Conservation (phyloP, 1,139 yeast species). For the Suhomyces yuchorum region DNA sequence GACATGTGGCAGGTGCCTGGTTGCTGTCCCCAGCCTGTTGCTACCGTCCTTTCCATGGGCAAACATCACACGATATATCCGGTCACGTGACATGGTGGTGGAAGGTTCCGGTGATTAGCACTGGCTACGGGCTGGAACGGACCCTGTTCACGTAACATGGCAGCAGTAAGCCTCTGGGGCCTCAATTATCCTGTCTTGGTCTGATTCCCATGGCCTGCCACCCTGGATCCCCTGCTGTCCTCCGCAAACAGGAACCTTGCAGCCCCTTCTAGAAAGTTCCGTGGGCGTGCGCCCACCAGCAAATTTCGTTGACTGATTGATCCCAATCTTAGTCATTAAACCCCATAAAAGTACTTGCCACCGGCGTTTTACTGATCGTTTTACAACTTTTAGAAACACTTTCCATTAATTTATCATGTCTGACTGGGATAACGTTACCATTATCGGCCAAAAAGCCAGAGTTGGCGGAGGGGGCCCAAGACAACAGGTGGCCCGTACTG, state of each 20-base stretch:
- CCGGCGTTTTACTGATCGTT: not conserved
- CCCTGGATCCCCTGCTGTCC: not conserved
- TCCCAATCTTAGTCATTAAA: not conserved
- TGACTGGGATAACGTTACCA: conserved; percentile 90
- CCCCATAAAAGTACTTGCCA: conserved; percentile 2
- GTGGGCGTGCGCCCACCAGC: conserved; percentile 5
- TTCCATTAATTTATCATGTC: conserved; percentile 31
- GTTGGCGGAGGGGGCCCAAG: conserved; percentile 89
- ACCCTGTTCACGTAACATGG: too few species aligned
- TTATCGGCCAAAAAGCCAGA: conserved; percentile 87
- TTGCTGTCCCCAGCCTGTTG: too few species aligned
- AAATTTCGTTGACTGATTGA: conserved; percentile 1
- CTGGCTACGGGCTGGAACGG: too few species aligned
- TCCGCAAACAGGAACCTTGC: too few species aligned
- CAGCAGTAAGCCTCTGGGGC: too few species aligned
- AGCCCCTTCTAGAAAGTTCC: conserved; percentile 1
- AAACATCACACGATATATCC: not conserved
- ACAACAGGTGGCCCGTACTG: conserved; percentile 77
- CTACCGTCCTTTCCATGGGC: too few species aligned
- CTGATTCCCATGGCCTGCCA: not conserved
- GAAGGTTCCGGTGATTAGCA: too few species aligned
- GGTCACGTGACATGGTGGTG: not conserved
- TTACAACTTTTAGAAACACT: not conserved
- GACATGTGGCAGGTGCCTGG: too few species aligned
- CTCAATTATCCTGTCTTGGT: too few species aligned